Evolutionary conservation across 805 yeast species (phyloP).

Genomic region (Saccharomycopsis fibuligera): DNA sequence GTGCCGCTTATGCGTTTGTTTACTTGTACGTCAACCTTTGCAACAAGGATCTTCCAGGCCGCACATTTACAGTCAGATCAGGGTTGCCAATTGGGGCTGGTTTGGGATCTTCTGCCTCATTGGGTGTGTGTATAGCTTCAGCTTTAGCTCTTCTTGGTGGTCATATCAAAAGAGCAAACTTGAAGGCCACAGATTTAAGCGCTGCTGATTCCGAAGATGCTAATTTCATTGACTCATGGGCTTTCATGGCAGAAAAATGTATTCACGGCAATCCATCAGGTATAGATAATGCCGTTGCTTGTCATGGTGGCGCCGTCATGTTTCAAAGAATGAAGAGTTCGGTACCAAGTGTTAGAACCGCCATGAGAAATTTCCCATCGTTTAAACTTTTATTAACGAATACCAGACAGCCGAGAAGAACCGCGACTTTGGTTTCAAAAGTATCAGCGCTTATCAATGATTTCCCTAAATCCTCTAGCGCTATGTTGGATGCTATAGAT

Average conservation of each 20-base stretch:
- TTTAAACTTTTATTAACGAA: slow-evolving; percentile 72
- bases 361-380: slow-evolving; percentile 69
- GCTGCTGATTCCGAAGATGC: slow-evolving; percentile 31
- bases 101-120: slow-evolving; percentile 87
- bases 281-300: slow-evolving; percentile 92
- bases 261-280: slow-evolving; percentile 97
- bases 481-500: slow-evolving; percentile 72
- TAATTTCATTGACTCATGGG: slow-evolving; percentile 73
- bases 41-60: slow-evolving; percentile 38
- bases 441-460: slow-evolving; percentile 53
- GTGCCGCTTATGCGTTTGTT: slow-evolving; percentile 77
- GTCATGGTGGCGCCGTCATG: slow-evolving; percentile 92
- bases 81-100: slow-evolving; percentile 96
- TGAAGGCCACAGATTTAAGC: slow-evolving; percentile 32
- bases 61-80: slow-evolving; percentile 63
- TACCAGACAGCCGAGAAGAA: slow-evolving; percentile 80
- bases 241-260: slow-evolving; percentile 89
- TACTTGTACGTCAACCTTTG: slow-evolving; percentile 67
- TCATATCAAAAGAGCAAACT: slow-evolving; percentile 31
- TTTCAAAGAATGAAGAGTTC: slow-evolving; percentile 59
- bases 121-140: slow-evolving; percentile 75
- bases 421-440: slow-evolving; percentile 73
- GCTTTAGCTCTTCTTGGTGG: slow-evolving; percentile 62
- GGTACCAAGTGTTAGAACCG: slow-evolving; percentile 55
- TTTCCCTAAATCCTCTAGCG: slow-evolving; percentile 48